Evolutionary conservation across 441 rosid genomes (phyloP).

Genomic region (Erodium chrysanthum): DNA sequence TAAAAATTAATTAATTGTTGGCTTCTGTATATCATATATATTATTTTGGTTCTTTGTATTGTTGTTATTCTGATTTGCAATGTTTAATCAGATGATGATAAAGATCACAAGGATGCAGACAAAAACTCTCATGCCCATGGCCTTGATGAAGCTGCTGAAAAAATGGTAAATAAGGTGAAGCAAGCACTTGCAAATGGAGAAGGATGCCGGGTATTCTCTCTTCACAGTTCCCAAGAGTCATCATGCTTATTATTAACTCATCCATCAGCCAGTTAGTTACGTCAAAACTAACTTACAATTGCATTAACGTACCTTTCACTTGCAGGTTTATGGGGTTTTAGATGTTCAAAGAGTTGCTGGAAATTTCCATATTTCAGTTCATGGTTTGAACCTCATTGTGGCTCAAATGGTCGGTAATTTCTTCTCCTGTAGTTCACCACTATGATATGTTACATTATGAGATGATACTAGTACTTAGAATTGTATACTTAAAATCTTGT

Average conservation of each 20-base stretch:
- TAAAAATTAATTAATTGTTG: too few species aligned
- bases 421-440: background rate
- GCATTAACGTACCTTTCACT: conserved; percentile 13
- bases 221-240: conserved; percentile 11
- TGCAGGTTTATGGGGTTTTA: conserved; percentile 78
- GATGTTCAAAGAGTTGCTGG: conserved; percentile 99
- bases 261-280: conserved; percentile 1
- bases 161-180: conserved; percentile 80
- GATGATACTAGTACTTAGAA: background rate
- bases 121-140: conserved; percentile 40
- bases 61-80: too few species aligned
- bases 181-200: conserved; percentile 74
- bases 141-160: conserved; percentile 73
- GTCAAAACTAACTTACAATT: conserved; percentile 10
- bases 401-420: conserved; percentile 72
- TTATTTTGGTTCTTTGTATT: too few species aligned
- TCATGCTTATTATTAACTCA: background rate
- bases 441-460: background rate
- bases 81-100: conserved; percentile 39
- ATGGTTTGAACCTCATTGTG: conserved; percentile 79
- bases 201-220: conserved; percentile 75
- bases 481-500: too few species aligned
- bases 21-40: too few species aligned
- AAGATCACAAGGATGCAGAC: conserved; percentile 49
- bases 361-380: conserved; percentile 94